Base-by-base conservation (phyloP, 2,329 filamentous ascomycete species). In the Trichoderma pleuroti region DNA sequence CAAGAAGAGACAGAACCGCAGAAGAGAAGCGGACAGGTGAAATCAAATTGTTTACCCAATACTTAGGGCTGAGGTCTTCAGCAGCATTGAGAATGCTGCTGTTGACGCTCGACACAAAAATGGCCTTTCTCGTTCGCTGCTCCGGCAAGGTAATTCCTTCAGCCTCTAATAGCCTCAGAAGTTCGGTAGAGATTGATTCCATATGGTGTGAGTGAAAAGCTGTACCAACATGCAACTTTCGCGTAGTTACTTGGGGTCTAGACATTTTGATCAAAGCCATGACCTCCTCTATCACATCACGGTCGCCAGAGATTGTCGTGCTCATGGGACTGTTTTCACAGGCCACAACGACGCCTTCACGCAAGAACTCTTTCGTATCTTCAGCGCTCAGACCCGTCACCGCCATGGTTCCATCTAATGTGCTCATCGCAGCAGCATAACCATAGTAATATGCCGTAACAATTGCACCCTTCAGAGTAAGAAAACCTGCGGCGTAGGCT, bases 221-320 rank as follows among this genome's bases (percentile, higher is more conserved):
- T 5, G 70, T 66, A 11, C 65, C 65, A 14, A 74, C 72, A 3
- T 36, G 42, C 1, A 78, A 62, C 59, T 71, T 74, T 3, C 71
- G 68, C 1, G 74, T 72, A 28, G 73, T 76, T 4, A 72, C 66
- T 3, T 69, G 68, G 11, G 64, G 70, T 70, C 26, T 73, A 3
- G 9, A 69, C 18, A 0, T 70, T 54, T 14, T 56, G 30, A 56
- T 72, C 14, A n/a, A 42, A 28, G 30, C 60, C 42, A 73, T 65
- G 1, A 76, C 59, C 1, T 68, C 59, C 24, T 78, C 73, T 11
- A 83, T 72, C 32, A 74, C 74, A 1, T 61, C 61, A 1, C 63
- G 66, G 36, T 81, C 76, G 0, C 80, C 80, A 24, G 76, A 78
- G 1, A 82, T 65, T 0, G 81, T 82, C 1, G 80, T 74, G 52